A percentile compares a stretch with the other conserved stretches of the same genome.
These are phyloP conservation scores for Exserohilum rostratum DNA, from an alignment of 2,329 filamentous ascomycete species.

Conservation along the genomic window DNA sequence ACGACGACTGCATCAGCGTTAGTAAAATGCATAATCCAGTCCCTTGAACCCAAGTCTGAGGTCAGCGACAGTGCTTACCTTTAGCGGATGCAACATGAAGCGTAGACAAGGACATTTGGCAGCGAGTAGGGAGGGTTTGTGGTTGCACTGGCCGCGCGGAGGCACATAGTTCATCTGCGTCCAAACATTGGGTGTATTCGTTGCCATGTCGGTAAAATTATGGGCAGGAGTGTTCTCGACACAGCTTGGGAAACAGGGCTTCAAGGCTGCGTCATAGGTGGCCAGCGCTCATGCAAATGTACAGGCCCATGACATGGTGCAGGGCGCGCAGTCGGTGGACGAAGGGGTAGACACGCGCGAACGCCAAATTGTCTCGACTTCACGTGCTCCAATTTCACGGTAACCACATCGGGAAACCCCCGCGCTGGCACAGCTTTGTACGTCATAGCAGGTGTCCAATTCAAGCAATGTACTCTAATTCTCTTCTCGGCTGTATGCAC, in stretches of 20 bases:
- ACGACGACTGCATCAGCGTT: conserved; percentile 46
- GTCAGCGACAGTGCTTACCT: conserved; percentile 43
- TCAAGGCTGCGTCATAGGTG: neutral
- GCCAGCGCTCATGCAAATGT: neutral
- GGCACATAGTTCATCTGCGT: conserved; percentile 58
- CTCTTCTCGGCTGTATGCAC: too few relatives aligned
- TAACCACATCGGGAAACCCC: conserved; percentile 2
- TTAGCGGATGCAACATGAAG: conserved; percentile 64
- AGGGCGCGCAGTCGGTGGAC: neutral
- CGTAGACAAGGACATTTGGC: conserved; percentile 59
- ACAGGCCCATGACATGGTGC: conserved; percentile 1
- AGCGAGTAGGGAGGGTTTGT: conserved; percentile 55
- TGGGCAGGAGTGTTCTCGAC: neutral
- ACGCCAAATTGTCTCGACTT: conserved; percentile 29
- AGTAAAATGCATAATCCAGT: neutral
- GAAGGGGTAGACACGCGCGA: conserved; percentile 2
- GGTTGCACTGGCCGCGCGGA: conserved; percentile 59
- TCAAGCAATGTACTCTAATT: too few relatives aligned
- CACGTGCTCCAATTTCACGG: conserved; percentile 23
- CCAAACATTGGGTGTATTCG: conserved; percentile 53
- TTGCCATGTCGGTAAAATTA: conserved; percentile 18
- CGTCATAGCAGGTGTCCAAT: neutral
- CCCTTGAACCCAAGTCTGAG: too few relatives aligned
- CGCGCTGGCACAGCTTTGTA: conserved; percentile 7
- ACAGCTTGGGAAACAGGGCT: neutral